phyloP scores from a whole-genome alignment of 306 rosid species.

The Gleditsia sinensis region DNA sequence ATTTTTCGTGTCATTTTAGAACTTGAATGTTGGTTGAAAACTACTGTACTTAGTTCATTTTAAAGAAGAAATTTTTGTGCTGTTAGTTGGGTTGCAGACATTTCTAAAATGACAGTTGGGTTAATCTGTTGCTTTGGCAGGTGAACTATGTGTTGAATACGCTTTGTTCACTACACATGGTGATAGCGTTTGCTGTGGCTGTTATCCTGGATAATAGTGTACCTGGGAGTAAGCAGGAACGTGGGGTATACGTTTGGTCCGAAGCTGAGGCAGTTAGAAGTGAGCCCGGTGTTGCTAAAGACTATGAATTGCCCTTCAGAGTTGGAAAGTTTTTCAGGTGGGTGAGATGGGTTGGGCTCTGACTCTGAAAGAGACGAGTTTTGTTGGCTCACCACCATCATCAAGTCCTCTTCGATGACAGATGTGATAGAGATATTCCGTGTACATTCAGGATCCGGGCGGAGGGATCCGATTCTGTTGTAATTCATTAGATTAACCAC shows the following conservation, averaged over 20 bases:
- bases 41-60: not conserved
- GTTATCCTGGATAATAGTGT: conserved; percentile 87
- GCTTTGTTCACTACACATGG: conserved; percentile 79
- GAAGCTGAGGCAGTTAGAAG: conserved; percentile 74
- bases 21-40: conserved; percentile 20
- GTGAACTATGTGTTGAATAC: conserved; percentile 80
- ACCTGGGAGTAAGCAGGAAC: conserved; percentile 88
- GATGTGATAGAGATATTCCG: conserved; percentile 36
- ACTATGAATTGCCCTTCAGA: conserved; percentile 81
- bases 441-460: conserved; percentile 58
- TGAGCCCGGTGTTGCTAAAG: conserved; percentile 79
- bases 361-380: conserved; percentile 15
- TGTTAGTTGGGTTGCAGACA: conserved; percentile 7
- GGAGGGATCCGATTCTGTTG: conserved; percentile 47
- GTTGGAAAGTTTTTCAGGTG: conserved; percentile 84
- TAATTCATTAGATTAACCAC: conserved; percentile 51
- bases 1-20: not conserved
- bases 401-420: conserved; percentile 12
- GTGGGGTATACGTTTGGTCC: conserved; percentile 94
- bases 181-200: conserved; percentile 86
- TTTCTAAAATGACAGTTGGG: not conserved
- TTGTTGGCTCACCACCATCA: conserved; percentile 31
- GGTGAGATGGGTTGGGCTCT: conserved; percentile 95
- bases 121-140: conserved; percentile 45
- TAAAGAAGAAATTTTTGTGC: not conserved